Evolutionary conservation across 2,329 filamentous ascomycete genomes (phyloP).

Genomic region (Eutypella sp.): DNA sequence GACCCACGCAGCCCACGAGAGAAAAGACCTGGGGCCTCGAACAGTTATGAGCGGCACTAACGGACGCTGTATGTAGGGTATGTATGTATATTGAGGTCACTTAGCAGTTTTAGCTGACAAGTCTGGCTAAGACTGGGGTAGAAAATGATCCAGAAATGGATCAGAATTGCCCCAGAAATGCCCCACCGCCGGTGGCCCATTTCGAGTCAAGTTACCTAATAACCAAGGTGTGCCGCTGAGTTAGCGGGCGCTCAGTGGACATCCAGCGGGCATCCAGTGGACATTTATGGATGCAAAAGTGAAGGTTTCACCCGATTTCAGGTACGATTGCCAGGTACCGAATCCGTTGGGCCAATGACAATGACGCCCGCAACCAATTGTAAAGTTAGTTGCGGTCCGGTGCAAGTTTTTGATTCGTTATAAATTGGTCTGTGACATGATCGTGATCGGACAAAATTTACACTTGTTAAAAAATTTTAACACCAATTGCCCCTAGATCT

Average conservation of each 20-base stretch:
- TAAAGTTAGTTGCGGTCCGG: constrained; percentile 17
- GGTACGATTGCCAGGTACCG: constrained; percentile 24
- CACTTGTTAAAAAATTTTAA: not conserved
- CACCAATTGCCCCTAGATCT: too few relatives aligned
- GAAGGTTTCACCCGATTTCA: constrained; percentile 3
- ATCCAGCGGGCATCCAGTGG: too few relatives aligned
- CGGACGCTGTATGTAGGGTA: not conserved
- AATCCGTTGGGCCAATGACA: constrained; percentile 21
- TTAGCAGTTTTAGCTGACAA: not conserved
- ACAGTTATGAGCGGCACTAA: too few relatives aligned
- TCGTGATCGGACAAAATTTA: not conserved
- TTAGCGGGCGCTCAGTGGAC: too few relatives aligned
- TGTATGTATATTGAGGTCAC: not conserved
- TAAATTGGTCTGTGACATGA: not conserved
- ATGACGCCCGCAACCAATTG: constrained; percentile 18
- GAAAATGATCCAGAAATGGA: too few relatives aligned
- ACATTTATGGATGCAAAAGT: too few relatives aligned
- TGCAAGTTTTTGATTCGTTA: not conserved
- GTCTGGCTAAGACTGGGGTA: not conserved
- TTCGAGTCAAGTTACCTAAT: not conserved
- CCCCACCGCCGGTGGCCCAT: not conserved
- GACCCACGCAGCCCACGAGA: too few relatives aligned
- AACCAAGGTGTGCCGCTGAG: too few relatives aligned
- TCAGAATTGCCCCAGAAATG: too few relatives aligned
- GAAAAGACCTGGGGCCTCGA: too few relatives aligned